These are phyloP conservation scores for Sphaerostilbella broomeana DNA, from an alignment of 2,329 filamentous ascomycete species.

Conservation along the genomic window DNA sequence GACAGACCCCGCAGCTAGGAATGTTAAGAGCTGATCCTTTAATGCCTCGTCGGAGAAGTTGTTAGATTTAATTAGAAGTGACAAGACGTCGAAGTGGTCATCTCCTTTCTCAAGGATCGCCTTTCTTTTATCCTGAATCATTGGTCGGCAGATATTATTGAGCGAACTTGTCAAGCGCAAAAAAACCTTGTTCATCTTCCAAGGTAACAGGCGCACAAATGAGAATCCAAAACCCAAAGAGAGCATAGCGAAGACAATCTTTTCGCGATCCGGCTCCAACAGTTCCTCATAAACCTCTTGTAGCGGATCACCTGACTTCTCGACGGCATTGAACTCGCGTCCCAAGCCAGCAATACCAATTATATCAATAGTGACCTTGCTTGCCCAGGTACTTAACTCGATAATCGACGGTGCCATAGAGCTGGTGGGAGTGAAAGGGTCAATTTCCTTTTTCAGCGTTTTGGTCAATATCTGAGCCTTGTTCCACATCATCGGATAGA, in stretches of 20 bases:
- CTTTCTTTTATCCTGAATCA: slow-evolving; percentile 65
- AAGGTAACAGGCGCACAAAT: slow-evolving; percentile 56
- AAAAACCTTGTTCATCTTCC: slow-evolving; percentile 64
- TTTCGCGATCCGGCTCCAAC: slow-evolving; percentile 46
- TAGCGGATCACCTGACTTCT: slow-evolving; percentile 53
- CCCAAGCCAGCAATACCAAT: slow-evolving; percentile 67
- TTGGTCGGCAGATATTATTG: slow-evolving; percentile 56
- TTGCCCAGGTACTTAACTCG: slow-evolving; percentile 56
- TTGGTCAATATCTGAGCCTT: slow-evolving; percentile 63
- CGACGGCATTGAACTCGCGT: slow-evolving; percentile 60
- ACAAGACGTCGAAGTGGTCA: slow-evolving; percentile 65
- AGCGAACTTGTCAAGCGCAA: slow-evolving; percentile 50
- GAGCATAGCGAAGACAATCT: slow-evolving; percentile 51
- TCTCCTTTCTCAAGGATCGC: slow-evolving; percentile 40
- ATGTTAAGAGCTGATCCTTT: slow-evolving; percentile 83
- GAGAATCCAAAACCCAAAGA: slow-evolving; percentile 54
- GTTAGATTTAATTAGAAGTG: slow-evolving; percentile 68
- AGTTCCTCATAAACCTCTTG: slow-evolving; percentile 49
- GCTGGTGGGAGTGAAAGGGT: too few relatives aligned
- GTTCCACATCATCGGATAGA: slow-evolving; percentile 80
- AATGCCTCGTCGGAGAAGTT: slow-evolving; percentile 71
- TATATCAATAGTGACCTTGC: slow-evolving; percentile 65
- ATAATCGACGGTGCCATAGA: slow-evolving; percentile 36
- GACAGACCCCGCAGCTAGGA: slow-evolving; percentile 75
- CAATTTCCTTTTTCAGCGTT: slow-evolving; percentile 32